Evolutionary conservation across 2,329 filamentous ascomycete genomes (phyloP).

Genomic region (Rutstroemia sp.): DNA sequence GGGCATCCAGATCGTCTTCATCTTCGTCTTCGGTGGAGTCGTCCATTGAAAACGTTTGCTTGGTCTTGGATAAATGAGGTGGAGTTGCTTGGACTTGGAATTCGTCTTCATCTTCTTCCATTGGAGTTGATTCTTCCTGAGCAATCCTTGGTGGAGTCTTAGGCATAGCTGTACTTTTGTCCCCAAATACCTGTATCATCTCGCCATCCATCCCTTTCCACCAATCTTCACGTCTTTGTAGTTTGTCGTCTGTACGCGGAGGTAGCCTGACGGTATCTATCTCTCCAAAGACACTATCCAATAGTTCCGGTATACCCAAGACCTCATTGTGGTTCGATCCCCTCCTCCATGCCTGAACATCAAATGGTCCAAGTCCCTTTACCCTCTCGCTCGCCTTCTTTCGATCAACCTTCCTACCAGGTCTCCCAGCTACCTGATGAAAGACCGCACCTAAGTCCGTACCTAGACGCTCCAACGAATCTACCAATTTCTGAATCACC

Average conservation of each 20-base stretch:
- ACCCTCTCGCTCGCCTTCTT: conserved; percentile 31
- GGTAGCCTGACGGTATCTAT: not conserved
- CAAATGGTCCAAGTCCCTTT: conserved; percentile 41
- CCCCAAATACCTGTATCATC: conserved; percentile 16
- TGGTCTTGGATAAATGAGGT: conserved; percentile 11
- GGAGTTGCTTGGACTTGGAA: conserved; percentile 29
- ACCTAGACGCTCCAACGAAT: conserved; percentile 44
- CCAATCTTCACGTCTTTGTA: conserved; percentile 13
- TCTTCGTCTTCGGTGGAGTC: conserved; percentile 21
- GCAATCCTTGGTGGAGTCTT: not conserved
- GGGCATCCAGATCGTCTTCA: conserved; percentile 24
- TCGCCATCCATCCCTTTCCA: conserved; percentile 25
- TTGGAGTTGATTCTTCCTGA: not conserved
- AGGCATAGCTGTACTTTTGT: conserved; percentile 7
- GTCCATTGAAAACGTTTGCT: conserved; percentile 6
- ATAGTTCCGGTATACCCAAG: conserved; percentile 13
- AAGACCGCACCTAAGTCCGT: conserved; percentile 44
- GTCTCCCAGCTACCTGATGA: conserved; percentile 33
- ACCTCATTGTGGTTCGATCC: conserved; percentile 1
- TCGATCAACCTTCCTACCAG: conserved; percentile 34
- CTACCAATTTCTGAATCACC: conserved; percentile 45
- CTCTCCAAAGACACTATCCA: conserved; percentile 19
- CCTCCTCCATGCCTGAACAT: conserved; percentile 26
- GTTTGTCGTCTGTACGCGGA: not conserved
- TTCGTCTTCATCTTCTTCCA: conserved; percentile 19